These are phyloP conservation scores for Climacium dendroides DNA, from an alignment of 225 moss, liverwort and hornwort genomes.

Conservation along the genomic window DNA sequence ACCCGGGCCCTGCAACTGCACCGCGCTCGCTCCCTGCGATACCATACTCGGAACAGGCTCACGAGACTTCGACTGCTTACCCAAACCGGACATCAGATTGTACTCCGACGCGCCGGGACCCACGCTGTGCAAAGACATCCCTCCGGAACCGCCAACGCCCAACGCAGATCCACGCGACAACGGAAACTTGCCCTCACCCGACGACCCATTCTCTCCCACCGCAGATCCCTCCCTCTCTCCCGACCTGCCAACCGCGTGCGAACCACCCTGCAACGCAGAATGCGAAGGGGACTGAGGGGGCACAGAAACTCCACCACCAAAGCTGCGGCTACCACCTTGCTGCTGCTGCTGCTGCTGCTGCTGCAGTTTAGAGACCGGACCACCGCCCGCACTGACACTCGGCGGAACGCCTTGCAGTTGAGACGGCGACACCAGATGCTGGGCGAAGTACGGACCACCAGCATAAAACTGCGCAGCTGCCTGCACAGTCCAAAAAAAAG, in stretches of 20 bases:
- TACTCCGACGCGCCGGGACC: constrained; percentile 22
- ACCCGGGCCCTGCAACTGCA: constrained; percentile 11
- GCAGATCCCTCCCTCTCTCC: constrained; percentile 42
- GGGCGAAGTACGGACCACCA: constrained; percentile 47
- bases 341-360: constrained; percentile 33
- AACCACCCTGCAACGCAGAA: constrained; percentile 19
- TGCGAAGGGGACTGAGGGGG: constrained; percentile 38
- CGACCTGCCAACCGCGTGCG: constrained; percentile 24
- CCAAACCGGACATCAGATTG: constrained; percentile 30
- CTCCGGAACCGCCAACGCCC: constrained; percentile 14
- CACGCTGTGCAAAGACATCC: constrained; percentile 1
- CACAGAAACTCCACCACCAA: constrained; percentile 17
- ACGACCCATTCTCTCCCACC: constrained; percentile 45
- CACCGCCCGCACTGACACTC: constrained; percentile 5
- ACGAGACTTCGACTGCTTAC: constrained; percentile 37
- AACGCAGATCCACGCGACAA: constrained; percentile 20
- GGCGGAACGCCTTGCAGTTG: constrained; percentile 45
- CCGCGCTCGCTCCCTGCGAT: not conserved
- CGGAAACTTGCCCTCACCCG: constrained; percentile 48
- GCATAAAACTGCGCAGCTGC: constrained; percentile 64
- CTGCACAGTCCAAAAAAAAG: constrained; percentile 1
- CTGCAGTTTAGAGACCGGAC: constrained; percentile 10
- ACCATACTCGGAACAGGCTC: constrained; percentile 1
- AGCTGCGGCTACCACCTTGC: constrained; percentile 30
- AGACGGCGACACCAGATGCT: constrained; percentile 47